Evolutionary conservation across 2,329 filamentous ascomycete genomes (phyloP).

Genomic region (Nemania sp.): DNA sequence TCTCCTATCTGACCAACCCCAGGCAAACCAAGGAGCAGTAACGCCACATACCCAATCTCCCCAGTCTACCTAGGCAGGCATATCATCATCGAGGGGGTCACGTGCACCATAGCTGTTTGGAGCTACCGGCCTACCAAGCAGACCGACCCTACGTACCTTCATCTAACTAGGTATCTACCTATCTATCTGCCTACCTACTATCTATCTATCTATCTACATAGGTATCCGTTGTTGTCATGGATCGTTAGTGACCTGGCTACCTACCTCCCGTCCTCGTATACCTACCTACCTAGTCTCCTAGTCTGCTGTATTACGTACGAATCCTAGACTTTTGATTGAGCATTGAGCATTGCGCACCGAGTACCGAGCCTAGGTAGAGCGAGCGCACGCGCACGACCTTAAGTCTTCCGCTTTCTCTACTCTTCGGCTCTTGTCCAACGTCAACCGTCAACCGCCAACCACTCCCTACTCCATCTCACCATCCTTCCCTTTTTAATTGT

Average conservation of each 20-base stretch:
- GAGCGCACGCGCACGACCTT: slow-evolving; percentile 10
- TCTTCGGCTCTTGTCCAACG: background rate
- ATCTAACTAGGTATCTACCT: too few relatives aligned
- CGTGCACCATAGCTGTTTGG: slow-evolving; percentile 27
- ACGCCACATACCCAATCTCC: too few relatives aligned
- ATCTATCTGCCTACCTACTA: too few relatives aligned
- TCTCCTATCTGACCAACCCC: background rate
- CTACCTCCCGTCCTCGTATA: background rate
- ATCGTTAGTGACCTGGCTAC: background rate
- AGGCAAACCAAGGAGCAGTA: background rate
- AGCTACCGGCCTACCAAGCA: slow-evolving; percentile 13
- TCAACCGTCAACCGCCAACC: background rate
- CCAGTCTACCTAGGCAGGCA: too few relatives aligned
- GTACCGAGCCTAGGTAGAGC: background rate
- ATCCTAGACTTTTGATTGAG: slow-evolving; percentile 6
- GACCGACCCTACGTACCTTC: background rate
- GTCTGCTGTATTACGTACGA: background rate
- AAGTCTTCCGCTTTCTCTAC: background rate
- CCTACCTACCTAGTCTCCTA: background rate
- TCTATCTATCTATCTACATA: background rate
- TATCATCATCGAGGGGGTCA: slow-evolving; percentile 33
- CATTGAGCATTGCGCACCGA: slow-evolving; percentile 1
- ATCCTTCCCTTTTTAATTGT: slow-evolving; percentile 13
- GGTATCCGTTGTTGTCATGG: background rate
- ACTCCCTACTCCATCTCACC: slow-evolving; percentile 15